These are phyloP conservation scores for Dothiorella sarmentorum DNA, from an alignment of 2,329 filamentous ascomycete species.

Conservation along the genomic window DNA sequence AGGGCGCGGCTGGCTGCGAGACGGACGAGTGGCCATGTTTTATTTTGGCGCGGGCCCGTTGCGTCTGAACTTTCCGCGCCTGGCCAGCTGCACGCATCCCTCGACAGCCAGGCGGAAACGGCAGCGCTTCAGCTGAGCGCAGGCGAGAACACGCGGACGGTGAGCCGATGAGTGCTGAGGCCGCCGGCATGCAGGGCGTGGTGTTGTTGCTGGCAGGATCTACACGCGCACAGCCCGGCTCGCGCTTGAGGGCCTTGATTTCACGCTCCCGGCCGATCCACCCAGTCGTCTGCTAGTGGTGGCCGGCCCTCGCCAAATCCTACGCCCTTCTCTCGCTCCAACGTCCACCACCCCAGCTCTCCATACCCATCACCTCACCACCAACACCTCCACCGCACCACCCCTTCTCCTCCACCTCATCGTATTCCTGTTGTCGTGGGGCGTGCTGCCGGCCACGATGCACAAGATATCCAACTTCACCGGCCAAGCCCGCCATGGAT, in stretches of 20 bases:
- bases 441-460: constrained; percentile 43
- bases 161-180: too few species aligned
- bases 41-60: not conserved
- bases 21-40: not conserved
- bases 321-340: constrained; percentile 20
- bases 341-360: constrained; percentile 19
- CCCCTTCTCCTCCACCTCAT: constrained; percentile 7
- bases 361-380: constrained; percentile 18
- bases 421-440: constrained; percentile 14
- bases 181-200: constrained; percentile 12
- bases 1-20: not conserved
- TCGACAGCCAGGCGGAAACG: not conserved
- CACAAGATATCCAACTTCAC: constrained; percentile 68
- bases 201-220: constrained; percentile 14
- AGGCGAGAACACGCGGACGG: too few species aligned
- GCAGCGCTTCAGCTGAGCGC: not conserved
- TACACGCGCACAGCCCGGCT: constrained; percentile 16
- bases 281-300: not conserved
- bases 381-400: constrained; percentile 15
- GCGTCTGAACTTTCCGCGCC: not conserved
- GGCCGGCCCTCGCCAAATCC: constrained; percentile 16
- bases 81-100: constrained; percentile 5
- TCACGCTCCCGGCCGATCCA: constrained; percentile 15
- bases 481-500: constrained; percentile 63
- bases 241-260: constrained; percentile 15